Percentiles rank a stretch among this genome's conserved stretches.
Evolutionary conservation across 805 yeast genomes (phyloP).

Genomic region (Cyberlindnera veronae): DNA sequence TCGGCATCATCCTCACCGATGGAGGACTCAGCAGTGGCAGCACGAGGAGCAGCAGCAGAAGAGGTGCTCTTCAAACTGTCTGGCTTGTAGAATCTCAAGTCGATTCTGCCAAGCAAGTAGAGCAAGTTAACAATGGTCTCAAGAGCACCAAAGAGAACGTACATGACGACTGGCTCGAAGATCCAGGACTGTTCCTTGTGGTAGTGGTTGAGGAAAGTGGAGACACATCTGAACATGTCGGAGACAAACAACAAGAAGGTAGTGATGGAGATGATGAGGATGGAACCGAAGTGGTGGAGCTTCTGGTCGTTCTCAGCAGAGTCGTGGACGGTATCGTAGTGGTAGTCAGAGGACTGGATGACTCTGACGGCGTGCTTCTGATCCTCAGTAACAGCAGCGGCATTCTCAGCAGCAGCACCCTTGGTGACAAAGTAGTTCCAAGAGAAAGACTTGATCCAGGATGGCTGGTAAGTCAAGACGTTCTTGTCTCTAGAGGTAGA

Average conservation of each 20-base stretch:
- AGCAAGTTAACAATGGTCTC: conserved; percentile 56
- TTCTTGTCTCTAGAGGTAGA: conserved; percentile 51
- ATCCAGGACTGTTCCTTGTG: conserved; percentile 40
- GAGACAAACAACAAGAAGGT: conserved; percentile 49
- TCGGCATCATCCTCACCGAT: conserved; percentile 6
- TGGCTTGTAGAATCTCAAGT: conserved; percentile 77
- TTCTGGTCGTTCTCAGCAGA: conserved; percentile 17
- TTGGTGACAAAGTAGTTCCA: conserved; percentile 57
- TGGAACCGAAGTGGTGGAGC: conserved; percentile 49
- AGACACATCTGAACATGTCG: conserved; percentile 47
- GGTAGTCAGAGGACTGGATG: conserved; percentile 53
- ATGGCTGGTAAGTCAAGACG: conserved; percentile 62
- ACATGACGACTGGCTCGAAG: conserved; percentile 57
- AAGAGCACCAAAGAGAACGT: conserved; percentile 63
- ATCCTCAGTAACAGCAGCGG: conserved; percentile 32
- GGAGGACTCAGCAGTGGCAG: not conserved
- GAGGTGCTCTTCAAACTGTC: conserved; percentile 37
- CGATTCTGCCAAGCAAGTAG: conserved; percentile 63
- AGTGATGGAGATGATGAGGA: conserved; percentile 40
- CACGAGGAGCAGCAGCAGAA: not conserved
- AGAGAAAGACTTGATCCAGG: conserved; percentile 68
- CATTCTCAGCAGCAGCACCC: conserved; percentile 46
- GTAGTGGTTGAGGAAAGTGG: conserved; percentile 36
- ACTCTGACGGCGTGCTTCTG: conserved; percentile 48
- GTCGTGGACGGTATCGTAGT: conserved; percentile 30